Evolutionary conservation across 2,329 filamentous ascomycete species (phyloP).

Genomic region (Diplodia mutila): DNA sequence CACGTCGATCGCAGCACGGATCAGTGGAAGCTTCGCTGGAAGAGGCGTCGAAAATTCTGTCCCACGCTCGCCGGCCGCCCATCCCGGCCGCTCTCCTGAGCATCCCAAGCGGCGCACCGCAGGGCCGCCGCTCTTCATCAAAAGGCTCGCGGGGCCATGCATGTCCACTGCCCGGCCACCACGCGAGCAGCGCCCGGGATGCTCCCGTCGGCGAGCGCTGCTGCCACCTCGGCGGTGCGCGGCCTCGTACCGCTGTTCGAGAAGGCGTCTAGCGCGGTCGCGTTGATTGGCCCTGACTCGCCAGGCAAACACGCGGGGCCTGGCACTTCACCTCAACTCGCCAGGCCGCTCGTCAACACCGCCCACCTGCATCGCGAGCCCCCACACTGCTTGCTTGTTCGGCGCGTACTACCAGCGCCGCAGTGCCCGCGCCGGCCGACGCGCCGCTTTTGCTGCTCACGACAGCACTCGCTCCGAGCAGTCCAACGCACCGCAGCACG

Average conservation of each 20-base stretch:
- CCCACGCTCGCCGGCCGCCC: constrained; percentile 5
- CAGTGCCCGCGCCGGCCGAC: constrained; percentile 11
- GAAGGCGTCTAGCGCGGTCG: constrained; percentile 18
- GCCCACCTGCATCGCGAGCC: neutral
- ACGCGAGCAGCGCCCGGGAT: constrained; percentile 20
- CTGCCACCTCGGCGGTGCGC: constrained; percentile 14
- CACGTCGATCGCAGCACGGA: constrained; percentile 24
- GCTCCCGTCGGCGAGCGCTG: constrained; percentile 7
- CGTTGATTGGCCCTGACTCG: constrained; percentile 22
- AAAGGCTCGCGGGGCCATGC: constrained; percentile 22
- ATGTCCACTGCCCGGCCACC: constrained; percentile 15
- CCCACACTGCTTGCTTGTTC: constrained; percentile 11
- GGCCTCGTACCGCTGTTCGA: constrained; percentile 21
- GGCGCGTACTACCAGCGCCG: constrained; percentile 7
- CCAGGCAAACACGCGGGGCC: constrained; percentile 20
- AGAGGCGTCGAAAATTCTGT: constrained; percentile 17
- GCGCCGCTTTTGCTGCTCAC: constrained; percentile 22
- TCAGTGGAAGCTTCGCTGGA: constrained; percentile 18
- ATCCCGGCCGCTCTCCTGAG: neutral
- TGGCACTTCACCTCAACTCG: neutral
- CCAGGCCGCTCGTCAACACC: neutral
- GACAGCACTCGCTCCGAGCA: constrained; percentile 11
- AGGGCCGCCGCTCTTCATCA: constrained; percentile 20
- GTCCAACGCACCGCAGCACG: neutral
- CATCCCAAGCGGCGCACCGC: neutral